phyloP scores from a whole-genome alignment of 2,329 filamentous ascomycete genomes.

The Paraphaeosphaeria minitans region DNA sequence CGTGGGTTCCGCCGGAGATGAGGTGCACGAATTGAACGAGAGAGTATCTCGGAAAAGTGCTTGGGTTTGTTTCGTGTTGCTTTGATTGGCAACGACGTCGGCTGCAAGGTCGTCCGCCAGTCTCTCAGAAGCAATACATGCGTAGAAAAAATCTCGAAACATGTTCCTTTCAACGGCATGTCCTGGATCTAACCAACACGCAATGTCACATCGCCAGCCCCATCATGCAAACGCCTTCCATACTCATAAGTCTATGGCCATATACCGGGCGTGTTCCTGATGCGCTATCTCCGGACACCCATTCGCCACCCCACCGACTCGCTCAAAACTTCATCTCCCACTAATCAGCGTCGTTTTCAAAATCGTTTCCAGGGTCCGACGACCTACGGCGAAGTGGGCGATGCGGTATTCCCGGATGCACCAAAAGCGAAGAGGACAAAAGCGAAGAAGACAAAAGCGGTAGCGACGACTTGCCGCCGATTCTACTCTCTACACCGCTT shows the following conservation, averaged over 20 bases:
- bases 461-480: neutral
- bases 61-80: too few species aligned
- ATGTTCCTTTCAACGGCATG: too few species aligned
- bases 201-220: neutral
- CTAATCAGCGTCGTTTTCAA: too few species aligned
- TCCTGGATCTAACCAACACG: too few species aligned
- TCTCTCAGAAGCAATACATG: too few species aligned
- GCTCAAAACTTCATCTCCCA: neutral
- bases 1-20: constrained; percentile 50
- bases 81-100: neutral
- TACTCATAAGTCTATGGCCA: neutral
- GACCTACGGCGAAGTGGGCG: neutral
- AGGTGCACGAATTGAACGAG: constrained; percentile 51
- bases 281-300: constrained; percentile 1
- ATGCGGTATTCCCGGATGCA: neutral
- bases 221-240: neutral
- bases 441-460: neutral
- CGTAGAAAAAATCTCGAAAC: too few species aligned
- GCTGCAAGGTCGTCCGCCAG: too few species aligned
- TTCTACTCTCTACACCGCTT: neutral
- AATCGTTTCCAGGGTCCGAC: too few species aligned
- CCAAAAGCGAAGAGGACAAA: neutral
- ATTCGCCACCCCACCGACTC: neutral
- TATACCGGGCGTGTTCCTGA: neutral
- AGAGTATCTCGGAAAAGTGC: too few species aligned